A percentile compares a stretch with the other conserved stretches of the same genome.
These are phyloP conservation scores for Aspergillus caelatus DNA, from an alignment of 2,329 filamentous ascomycete species.

Conservation along the genomic window DNA sequence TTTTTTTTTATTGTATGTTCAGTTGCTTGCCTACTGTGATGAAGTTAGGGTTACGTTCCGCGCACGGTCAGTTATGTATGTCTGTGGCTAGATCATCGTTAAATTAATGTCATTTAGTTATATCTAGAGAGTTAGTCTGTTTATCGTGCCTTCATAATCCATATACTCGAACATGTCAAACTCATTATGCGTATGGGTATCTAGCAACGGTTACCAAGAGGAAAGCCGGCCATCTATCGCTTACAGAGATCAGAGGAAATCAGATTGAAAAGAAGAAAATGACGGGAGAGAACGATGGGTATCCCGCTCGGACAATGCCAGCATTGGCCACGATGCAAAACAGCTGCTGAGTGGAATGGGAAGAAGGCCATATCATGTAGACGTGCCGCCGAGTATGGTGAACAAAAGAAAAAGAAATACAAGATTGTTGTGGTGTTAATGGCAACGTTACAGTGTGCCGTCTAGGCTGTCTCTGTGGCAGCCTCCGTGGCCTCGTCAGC, in stretches of 20 bases:
- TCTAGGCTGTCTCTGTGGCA: background rate
- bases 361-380: background rate
- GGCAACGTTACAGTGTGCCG: background rate
- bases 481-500: background rate
- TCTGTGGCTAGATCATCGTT: background rate
- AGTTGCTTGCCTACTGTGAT: background rate
- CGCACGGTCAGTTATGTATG: background rate
- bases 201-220: slow-evolving; percentile 7
- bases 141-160: slow-evolving; percentile 2
- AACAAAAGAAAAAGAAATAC: slow-evolving; percentile 7
- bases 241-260: background rate
- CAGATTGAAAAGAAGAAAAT: slow-evolving; percentile 4
- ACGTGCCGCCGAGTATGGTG: background rate
- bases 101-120: background rate
- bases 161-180: slow-evolving; percentile 2
- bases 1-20: background rate
- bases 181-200: slow-evolving; percentile 5
- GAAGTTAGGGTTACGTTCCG: background rate
- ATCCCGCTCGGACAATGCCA: slow-evolving; percentile 8
- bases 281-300: slow-evolving; percentile 1
- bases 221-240: slow-evolving; percentile 10
- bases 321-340: slow-evolving; percentile 8
- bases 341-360: background rate
- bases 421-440: slow-evolving; percentile 1
- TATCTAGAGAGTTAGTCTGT: background rate